These are phyloP conservation scores for Sutorius australiensis DNA, from an alignment of 768 basidiomycete species.

Conservation along the genomic window DNA sequence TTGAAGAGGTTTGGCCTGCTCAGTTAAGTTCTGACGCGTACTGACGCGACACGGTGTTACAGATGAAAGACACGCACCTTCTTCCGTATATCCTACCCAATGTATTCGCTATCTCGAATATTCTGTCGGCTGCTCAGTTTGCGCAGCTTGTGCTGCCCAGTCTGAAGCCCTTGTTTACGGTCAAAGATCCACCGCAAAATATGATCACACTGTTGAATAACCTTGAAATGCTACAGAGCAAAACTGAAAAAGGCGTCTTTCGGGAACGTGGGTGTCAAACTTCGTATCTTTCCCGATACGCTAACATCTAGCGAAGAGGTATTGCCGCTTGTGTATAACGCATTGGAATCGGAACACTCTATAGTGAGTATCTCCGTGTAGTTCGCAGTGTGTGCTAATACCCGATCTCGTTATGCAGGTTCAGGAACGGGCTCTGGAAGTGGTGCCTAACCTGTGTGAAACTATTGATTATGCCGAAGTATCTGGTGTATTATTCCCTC, in stretches of 20 bases:
- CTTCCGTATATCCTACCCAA: slow-evolving; percentile 95
- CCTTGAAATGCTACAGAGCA: slow-evolving; percentile 78
- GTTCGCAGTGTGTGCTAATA: not conserved
- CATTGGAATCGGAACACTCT: slow-evolving; percentile 92
- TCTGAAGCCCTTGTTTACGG: slow-evolving; percentile 81
- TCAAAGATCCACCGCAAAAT: slow-evolving; percentile 96
- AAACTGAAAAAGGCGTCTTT: slow-evolving; percentile 84
- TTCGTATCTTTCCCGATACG: not conserved
- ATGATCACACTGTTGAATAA: slow-evolving; percentile 94
- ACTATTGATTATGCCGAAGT: slow-evolving; percentile 95
- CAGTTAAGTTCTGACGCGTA: not conserved
- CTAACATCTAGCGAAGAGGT: slow-evolving; percentile 57
- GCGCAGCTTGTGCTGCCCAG: slow-evolving; percentile 76
- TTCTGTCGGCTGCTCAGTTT: slow-evolving; percentile 78
- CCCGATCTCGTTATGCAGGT: slow-evolving; percentile 47
- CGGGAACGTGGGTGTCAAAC: slow-evolving; percentile 66
- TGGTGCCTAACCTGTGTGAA: slow-evolving; percentile 86
- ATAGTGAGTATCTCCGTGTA: slow-evolving; percentile 42
- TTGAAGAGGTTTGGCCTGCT: slow-evolving; percentile 75
- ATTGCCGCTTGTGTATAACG: slow-evolving; percentile 93
- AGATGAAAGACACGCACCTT: slow-evolving; percentile 94
- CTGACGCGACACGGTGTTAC: slow-evolving; percentile 9
- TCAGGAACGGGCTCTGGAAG: slow-evolving; percentile 84
- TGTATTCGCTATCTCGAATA: slow-evolving; percentile 83
- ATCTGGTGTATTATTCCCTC: slow-evolving; percentile 83